Evolutionary conservation across 1,139 yeast species (phyloP).

Genomic region (Hyphopichia buzzinii): DNA sequence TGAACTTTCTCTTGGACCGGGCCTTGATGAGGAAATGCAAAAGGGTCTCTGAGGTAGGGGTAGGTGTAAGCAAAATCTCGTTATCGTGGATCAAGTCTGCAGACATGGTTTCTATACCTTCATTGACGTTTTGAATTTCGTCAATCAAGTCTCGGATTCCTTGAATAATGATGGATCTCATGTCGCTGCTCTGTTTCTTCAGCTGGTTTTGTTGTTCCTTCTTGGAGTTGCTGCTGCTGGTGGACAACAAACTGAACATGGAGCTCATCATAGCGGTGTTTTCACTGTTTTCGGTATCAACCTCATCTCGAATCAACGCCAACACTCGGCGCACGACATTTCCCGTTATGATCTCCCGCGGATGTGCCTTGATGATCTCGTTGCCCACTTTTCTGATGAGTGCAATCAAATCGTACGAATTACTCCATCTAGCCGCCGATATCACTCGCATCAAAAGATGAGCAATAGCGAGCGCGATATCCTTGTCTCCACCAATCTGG

Average conservation of each 20-base stretch:
- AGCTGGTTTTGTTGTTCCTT: constrained; percentile 29
- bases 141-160: constrained; percentile 92
- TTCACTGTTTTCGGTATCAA: constrained; percentile 49
- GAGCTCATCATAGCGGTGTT: constrained; percentile 69
- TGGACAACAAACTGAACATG: constrained; percentile 85
- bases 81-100: constrained; percentile 93
- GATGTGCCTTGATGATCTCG: constrained; percentile 60
- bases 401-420: constrained; percentile 66
- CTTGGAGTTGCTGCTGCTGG: constrained; percentile 29
- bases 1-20: constrained; percentile 83
- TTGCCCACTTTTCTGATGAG: constrained; percentile 68
- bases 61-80: constrained; percentile 87
- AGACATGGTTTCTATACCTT: constrained; percentile 86
- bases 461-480: constrained; percentile 83
- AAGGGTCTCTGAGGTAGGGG: constrained; percentile 90
- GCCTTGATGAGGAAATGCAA: constrained; percentile 84
- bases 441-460: constrained; percentile 85
- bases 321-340: constrained; percentile 88
- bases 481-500: constrained; percentile 69
- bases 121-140: constrained; percentile 87
- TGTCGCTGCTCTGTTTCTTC: constrained; percentile 55
- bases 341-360: constrained; percentile 83
- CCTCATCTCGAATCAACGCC: constrained; percentile 84
- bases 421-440: constrained; percentile 85
- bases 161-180: constrained; percentile 86